Base-by-base conservation (phyloP, 208 protist genomes). In the Crithidia sp. region DNA sequence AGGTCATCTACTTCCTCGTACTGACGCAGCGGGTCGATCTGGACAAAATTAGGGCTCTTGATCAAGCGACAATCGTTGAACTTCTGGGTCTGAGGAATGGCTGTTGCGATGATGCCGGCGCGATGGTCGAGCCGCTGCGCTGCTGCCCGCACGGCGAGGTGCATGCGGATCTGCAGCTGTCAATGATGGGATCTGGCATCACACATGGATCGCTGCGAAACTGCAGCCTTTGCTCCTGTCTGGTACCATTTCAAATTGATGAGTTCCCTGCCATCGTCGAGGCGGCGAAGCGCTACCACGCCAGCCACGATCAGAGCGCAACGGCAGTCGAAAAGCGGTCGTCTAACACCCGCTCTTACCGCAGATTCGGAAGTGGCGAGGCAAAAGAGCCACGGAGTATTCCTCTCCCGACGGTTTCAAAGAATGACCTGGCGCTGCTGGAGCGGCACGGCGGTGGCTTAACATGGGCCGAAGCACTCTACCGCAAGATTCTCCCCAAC, bases 91-190 rank as follows among this genome's bases (percentile, higher is more conserved):
- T 67, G 64, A 19, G 44, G 28, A 50, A 54, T 36, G 69, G 63
- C 28, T 64, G 75, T 53, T 49, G 49, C 52, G 54, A 52, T 14
- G 55, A 53, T 12, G 28, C 45, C 39, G 73, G 63, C 12, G 45
- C 10, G 8, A 39, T 55, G 55, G 44, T 78, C 13, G 53, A 57
- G 44, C 52, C 60, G 52, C 12, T 65, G 39, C 40, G 56, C 5
- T 75, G 68, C 16, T 77, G 74, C 57, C 74, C 72, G 0, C 81
- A 64, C 61, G 72, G 57, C 8, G 70, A 81, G 45, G 58, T 65
- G 44, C 74, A 81, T 50, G 39, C 67, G 37, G 19, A 37, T 7
- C 53, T 82, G 28, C 62, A 70, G 12, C 59, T 76, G 50, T 13
- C 70, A 65, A 16, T 64, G 5, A 7, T 59, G 16, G 36, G 57